Percentiles rank a stretch among this genome's conserved stretches.
Conservation (phyloP, 768 basidiomycete genomes). For the Galerina sulciceps region DNA sequence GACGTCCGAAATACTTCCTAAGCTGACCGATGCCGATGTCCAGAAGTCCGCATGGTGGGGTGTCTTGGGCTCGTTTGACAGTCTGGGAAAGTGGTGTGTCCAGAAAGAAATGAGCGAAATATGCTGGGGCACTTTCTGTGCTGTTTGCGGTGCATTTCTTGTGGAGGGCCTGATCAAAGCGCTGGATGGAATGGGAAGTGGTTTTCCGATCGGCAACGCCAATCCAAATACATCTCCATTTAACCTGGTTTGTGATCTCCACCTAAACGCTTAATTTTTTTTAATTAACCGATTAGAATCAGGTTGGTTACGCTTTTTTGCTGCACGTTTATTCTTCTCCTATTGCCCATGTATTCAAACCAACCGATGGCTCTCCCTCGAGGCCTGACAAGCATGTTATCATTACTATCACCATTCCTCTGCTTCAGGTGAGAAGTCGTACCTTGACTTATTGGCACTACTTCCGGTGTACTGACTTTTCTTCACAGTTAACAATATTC, state of each 20-base stretch:
- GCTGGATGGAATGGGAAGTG: conserved; percentile 61
- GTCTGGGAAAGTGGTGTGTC: conserved; percentile 48
- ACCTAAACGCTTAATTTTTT: conserved; percentile 9
- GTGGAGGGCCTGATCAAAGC: conserved; percentile 71
- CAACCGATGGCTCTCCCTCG: conserved; percentile 47
- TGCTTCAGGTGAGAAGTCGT: conserved; percentile 59
- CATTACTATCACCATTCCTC: conserved; percentile 73
- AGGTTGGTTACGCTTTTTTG: conserved; percentile 82
- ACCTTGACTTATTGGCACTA: background rate
- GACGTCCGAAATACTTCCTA: conserved; percentile 38
- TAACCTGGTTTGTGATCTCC: conserved; percentile 59
- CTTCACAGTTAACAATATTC: conserved; percentile 57
- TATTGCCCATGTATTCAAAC: conserved; percentile 53
- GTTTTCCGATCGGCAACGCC: conserved; percentile 37
- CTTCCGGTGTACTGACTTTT: background rate
- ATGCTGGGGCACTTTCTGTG: conserved; percentile 76
- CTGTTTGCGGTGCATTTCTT: conserved; percentile 67
- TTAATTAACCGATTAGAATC: conserved; percentile 2
- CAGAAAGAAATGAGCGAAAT: conserved; percentile 60
- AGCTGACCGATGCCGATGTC: conserved; percentile 19
- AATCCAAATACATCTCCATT: conserved; percentile 63
- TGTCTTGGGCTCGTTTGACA: conserved; percentile 26
- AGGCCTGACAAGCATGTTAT: conserved; percentile 76
- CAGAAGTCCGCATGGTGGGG: conserved; percentile 7
- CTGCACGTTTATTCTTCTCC: conserved; percentile 76